Evolutionary conservation across 2,329 filamentous ascomycete species (phyloP), one percentile per base, ranked within the genome.

Genomic region (Onygena corvina): DNA sequence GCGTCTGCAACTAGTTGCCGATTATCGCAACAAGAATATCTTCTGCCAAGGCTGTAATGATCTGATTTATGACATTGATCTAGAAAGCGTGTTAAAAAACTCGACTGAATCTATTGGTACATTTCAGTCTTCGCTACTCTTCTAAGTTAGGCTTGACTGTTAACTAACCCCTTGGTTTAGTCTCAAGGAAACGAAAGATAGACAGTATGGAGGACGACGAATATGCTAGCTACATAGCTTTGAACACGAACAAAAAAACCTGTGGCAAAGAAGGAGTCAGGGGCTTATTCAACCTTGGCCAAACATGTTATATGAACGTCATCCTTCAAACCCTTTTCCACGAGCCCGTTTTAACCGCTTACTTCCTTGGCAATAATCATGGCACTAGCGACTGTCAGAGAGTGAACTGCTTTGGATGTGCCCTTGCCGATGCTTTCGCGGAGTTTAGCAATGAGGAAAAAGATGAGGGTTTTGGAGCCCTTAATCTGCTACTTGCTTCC

Each of bases 231-330:
- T 88, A 86, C 58, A 83, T 94, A 55, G 76, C 80, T 34, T 75
- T 75, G 52, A 93, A 95, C 61, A 89, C 88, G 9, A 82, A 77
- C 23, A 77, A 81, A 50, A 82, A 86, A 4, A 84, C 87, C 9
- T 95, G 90, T 62, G 81, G 86, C 50, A 88, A 87, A 14, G 88
- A 84, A 57, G 90, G 92, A 7, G 78, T 95, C 33, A 81, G 92
- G 30, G 90, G 90, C 27, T 83, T 98, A 53, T 95, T 94, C 67
- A 98, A 96, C 61, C 90, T 94, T 64, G 92, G 90, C n/a, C 88
- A 93, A 51, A 96, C 92, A 8, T 98, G 90, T 71, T 98, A 95
- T 67, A 90, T 96, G 76, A 94, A 92, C 59, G 90, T 95, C 25
- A 88, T 96, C 44, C 74, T 98, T 12, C 92, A 96, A 65, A 88